Base-by-base conservation (phyloP, 306 rosid genomes). In the Quercus parvula region DNA sequence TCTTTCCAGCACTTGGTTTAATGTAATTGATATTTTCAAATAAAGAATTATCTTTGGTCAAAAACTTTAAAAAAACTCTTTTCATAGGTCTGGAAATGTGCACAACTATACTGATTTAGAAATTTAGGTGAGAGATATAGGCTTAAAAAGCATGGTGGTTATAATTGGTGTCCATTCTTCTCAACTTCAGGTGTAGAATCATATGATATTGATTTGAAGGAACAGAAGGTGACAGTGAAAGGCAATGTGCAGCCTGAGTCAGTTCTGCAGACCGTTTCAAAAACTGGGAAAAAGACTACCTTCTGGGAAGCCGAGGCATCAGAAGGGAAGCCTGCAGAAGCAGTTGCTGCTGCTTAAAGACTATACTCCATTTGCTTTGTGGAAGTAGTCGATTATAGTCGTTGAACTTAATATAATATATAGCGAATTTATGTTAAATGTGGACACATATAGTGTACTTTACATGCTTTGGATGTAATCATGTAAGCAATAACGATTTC, bases 171-270 rank as follows among this genome's bases (percentile, higher is more conserved):
- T 5, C 73, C 63, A 76, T 63, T 75, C 20, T 70, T 30, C 14
- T 57, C 22, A 77, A 81, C 22, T 82, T 22, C 87, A 96, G 99
- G 98, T 69, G 97, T 96, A 25, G 98, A 96, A 52, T 85, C 98
- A 27, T 96, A 79, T 76, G 99, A 96, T 85, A 84, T 96, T 66
- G 94, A 93, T 77, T 79, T 96, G 72, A 87, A 96, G 82, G 91
- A 91, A 12, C 98, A 96, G 74, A 96, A 93, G 88, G 98, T 96
- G 82, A 94, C 97, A 7, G 99, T 96, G 87, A 93, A 85, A 80
- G 97, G 98, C 58, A 93, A 76, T 49, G 92, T 90, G 35, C 82
- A 81, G 44, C 74, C 92, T 6, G 95, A 94, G 27, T 78, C 86
- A 38, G 98, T 94, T 87, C 82, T 88, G 46, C 91, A 89, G 73